A percentile compares a stretch with the other conserved stretches of the same genome.
Conservation (phyloP, 768 basidiomycete species). For the Lentinus tigrinus region DNA sequence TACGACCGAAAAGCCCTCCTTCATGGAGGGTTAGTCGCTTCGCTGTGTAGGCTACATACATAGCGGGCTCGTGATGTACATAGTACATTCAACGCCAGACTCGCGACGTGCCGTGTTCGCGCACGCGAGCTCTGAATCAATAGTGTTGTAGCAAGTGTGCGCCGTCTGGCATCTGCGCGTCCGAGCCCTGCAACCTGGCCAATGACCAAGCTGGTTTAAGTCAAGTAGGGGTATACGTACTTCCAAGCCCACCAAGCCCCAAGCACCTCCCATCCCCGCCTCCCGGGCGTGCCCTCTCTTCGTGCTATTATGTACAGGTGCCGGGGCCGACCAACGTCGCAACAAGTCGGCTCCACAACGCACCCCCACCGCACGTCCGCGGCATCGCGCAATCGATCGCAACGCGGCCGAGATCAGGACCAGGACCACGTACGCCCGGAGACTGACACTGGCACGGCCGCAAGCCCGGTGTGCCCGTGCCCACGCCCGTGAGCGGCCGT, state of each 20-base stretch:
- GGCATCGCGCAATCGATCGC: not conserved
- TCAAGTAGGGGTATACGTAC: no score
- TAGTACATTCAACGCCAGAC: not conserved
- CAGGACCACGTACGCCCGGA: not conserved
- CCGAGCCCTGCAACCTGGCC: not conserved
- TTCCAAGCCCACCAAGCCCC: no score
- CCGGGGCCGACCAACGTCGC: not conserved
- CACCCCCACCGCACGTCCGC: not conserved
- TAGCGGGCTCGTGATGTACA: constrained; percentile 11
- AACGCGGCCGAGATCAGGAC: not conserved
- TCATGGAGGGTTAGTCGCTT: constrained; percentile 10
- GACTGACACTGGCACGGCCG: not conserved
- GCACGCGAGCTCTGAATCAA: not conserved
- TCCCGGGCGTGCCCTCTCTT: not conserved
- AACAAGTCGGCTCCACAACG: not conserved
- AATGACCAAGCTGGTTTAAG: not conserved
- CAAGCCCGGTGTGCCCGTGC: not conserved
- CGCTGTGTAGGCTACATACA: constrained; percentile 12
- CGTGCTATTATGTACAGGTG: not conserved
- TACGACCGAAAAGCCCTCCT: constrained; percentile 14
- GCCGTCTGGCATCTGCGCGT: not conserved
- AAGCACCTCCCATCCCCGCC: not conserved
- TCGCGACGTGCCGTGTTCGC: not conserved
- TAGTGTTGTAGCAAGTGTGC: constrained; percentile 7
- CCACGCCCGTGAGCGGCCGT: not conserved